Evolutionary conservation across 768 basidiomycete genomes (phyloP).

Genomic region (Daedaleopsis nitida): DNA sequence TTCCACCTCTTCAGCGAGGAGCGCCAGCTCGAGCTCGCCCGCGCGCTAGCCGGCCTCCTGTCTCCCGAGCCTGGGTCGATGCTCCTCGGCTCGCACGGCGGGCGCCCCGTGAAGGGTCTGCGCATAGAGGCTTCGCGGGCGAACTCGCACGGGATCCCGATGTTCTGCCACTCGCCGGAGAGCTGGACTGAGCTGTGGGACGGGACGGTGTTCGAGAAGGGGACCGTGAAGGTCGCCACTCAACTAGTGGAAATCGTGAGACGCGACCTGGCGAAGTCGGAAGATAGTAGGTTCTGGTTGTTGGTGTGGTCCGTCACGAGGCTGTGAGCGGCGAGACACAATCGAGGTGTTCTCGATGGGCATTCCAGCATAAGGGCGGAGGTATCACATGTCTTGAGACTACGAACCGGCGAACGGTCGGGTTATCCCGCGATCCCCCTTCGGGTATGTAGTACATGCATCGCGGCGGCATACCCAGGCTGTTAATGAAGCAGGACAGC

Average conservation of each 20-base stretch:
- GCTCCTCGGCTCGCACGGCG: constrained; percentile 47
- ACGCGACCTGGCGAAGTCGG: background rate
- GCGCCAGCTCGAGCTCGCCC: constrained; percentile 44
- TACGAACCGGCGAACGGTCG: too few species aligned
- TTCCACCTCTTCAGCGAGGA: constrained; percentile 51
- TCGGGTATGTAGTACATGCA: too few species aligned
- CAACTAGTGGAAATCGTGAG: background rate
- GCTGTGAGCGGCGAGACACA: background rate
- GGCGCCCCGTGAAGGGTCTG: constrained; percentile 35
- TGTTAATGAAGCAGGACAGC: too few species aligned
- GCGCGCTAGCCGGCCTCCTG: constrained; percentile 44
- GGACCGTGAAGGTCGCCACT: constrained; percentile 33
- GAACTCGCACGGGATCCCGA: constrained; percentile 5
- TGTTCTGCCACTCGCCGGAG: constrained; percentile 41
- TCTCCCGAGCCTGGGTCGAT: constrained; percentile 45
- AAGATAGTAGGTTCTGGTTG: background rate
- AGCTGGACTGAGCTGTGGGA: constrained; percentile 43
- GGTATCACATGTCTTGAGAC: too few species aligned
- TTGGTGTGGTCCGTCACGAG: constrained; percentile 9
- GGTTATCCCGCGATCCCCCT: too few species aligned
- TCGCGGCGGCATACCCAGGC: too few species aligned
- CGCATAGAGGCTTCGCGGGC: background rate
- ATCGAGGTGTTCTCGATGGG: background rate
- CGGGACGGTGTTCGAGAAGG: constrained; percentile 36
- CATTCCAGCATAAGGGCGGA: background rate